Base-by-base conservation (phyloP, 2,329 filamentous ascomycete species). In the Colletotrichum paranaense region DNA sequence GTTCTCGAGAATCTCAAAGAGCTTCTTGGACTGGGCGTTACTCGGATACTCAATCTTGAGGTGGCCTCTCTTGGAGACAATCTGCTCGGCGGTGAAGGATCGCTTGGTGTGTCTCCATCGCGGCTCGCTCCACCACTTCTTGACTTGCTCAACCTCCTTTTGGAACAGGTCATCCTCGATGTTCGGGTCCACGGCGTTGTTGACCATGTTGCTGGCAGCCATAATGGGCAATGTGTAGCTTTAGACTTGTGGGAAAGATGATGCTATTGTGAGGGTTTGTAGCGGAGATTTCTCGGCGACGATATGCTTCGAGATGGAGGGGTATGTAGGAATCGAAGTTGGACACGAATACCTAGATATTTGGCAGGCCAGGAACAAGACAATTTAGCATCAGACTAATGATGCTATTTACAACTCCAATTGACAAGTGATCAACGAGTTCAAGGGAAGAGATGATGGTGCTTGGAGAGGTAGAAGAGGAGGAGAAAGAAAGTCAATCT, bases 71-170 rank as follows among this genome's bases (percentile, higher is more conserved):
- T 99, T 99, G 65, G 94, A 92, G 76, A 97, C 97, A 80, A 99
- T 98, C 86, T 97, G 94, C 88, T 98, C 97, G 38, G 97, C 95
- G 4, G 95, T 98, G 83, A 97, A 99, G 28, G 97, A 92, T 72
- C 97, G 90, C 86, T 94, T 95, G 78, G 97, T 99, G 84, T 94
- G 91, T 82, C 94, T 90, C 97, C 97, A 99, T 88, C 97, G 90
- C 70, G 95, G 91, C 79, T 97, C 94, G 66, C 88, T 89, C 97
- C 97, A 99, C 97, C 97, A 99, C 83, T 93, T 86, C 90, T 98
- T 94, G 77, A 98, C 93, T 77, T 93, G 91, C 79, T 93, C 91
- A 73, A 98, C 95, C 82, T 99, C 97, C 77, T 93, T 89, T 79
- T 91, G 88, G 85, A 93, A 98, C 79, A 92, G 86, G 79, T 93